Percentiles rank a stretch among this genome's conserved stretches.
Conservation (phyloP, 108 stramenopile genomes). For the Craspedostauros australis region DNA sequence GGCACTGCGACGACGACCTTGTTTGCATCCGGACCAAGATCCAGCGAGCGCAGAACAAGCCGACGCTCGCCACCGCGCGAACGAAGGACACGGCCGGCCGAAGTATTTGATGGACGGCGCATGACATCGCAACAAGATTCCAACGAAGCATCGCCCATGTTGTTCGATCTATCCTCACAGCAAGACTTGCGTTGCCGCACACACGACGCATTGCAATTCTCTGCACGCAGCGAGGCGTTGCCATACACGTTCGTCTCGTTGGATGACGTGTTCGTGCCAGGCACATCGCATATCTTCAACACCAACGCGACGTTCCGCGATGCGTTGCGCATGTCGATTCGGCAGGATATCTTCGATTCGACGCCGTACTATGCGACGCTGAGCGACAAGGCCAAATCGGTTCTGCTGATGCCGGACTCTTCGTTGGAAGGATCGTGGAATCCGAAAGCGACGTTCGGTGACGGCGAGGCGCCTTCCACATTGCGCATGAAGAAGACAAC, state of each 20-base stretch:
- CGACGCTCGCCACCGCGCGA: too few species aligned
- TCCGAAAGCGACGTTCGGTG: slow-evolving; percentile 13
- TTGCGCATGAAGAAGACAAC: slow-evolving; percentile 43
- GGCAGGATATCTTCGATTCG: slow-evolving; percentile 70
- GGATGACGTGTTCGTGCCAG: slow-evolving; percentile 32
- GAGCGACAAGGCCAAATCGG: slow-evolving; percentile 51
- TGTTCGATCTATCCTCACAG: too few species aligned
- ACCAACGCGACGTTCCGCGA: slow-evolving; percentile 36
- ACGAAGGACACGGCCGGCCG: too few species aligned
- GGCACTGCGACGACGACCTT: too few species aligned
- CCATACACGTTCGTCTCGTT: slow-evolving; percentile 22
- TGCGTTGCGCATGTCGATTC: slow-evolving; percentile 44
- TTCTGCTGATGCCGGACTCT: slow-evolving; percentile 63
- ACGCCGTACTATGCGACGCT: slow-evolving; percentile 54
- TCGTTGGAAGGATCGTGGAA: slow-evolving; percentile 74
- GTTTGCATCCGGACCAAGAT: too few species aligned
- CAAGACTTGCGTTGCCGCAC: too few species aligned
- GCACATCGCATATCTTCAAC: slow-evolving; percentile 33
- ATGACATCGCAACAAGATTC: too few species aligned
- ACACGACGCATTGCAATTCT: too few species aligned
- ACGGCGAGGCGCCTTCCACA: not conserved
- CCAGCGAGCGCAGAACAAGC: too few species aligned
- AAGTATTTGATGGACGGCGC: too few species aligned
- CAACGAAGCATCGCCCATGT: too few species aligned
- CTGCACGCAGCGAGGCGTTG: too few species aligned